Evolutionary conservation across 768 basidiomycete species (phyloP).

Genomic region (Neoboletus brunneissimus): DNA sequence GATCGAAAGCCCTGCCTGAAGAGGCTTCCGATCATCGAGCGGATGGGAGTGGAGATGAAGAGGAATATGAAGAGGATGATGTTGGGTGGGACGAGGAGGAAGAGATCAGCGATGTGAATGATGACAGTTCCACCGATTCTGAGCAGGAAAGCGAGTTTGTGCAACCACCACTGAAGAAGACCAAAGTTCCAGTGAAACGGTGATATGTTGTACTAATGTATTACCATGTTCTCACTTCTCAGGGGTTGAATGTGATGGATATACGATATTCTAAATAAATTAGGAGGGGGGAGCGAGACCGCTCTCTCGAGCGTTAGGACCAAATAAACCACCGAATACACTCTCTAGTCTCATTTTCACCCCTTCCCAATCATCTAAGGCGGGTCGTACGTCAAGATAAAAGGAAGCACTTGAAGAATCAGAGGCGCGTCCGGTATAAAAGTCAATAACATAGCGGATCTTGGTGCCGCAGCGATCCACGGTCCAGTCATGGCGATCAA

Average conservation of each 20-base stretch:
- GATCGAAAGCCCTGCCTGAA: conserved; percentile 22
- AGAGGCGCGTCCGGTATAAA: conserved; percentile 78
- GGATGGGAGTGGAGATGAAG: conserved; percentile 44
- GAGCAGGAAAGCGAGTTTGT: conserved; percentile 48
- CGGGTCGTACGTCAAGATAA: conserved; percentile 92
- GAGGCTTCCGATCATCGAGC: conserved; percentile 39
- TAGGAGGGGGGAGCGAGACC: conserved; percentile 17
- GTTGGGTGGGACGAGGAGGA: conserved; percentile 58
- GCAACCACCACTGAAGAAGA: conserved; percentile 52
- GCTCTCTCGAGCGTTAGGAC: conserved; percentile 19
- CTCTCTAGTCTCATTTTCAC: conserved; percentile 72
- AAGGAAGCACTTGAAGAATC: conserved; percentile 66
- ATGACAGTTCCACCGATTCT: conserved; percentile 39
- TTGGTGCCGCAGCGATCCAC: conserved; percentile 89
- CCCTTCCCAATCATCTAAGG: conserved; percentile 93
- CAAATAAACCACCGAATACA: conserved; percentile 45
- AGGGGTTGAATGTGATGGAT: conserved; percentile 2
- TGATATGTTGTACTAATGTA: conserved; percentile 23
- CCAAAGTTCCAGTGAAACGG: conserved; percentile 48
- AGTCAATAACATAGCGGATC: conserved; percentile 95
- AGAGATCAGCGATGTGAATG: conserved; percentile 57
- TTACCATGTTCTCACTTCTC: conserved; percentile 13
- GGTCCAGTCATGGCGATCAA: conserved; percentile 97
- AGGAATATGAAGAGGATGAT: conserved; percentile 34
- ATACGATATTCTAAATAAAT: conserved; percentile 8